Conservation (phyloP, 257 asterid genomes). For the Jacaranda copaia region DNA sequence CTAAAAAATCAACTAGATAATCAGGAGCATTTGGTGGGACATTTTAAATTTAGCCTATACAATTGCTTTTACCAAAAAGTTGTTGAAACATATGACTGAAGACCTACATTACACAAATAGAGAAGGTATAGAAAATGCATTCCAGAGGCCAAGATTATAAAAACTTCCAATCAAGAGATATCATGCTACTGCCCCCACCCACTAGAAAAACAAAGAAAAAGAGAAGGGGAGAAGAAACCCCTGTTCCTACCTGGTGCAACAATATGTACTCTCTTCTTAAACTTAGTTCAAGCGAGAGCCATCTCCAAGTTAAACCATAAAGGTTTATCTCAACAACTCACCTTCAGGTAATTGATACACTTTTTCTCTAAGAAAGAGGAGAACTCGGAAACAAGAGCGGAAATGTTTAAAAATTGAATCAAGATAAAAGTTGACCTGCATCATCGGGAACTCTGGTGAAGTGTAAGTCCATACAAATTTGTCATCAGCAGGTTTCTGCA, state of each 20-base stretch:
- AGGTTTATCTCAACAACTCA: not conserved
- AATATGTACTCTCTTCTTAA: not conserved
- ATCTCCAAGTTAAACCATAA: slow-evolving; percentile 15
- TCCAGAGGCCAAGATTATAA: not conserved
- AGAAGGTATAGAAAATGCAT: too few relatives aligned
- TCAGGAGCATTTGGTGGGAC: too few relatives aligned
- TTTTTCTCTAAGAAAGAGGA: not conserved
- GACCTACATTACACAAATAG: too few relatives aligned
- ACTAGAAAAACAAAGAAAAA: not conserved
- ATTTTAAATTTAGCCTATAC: too few relatives aligned
- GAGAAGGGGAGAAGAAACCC: not conserved
- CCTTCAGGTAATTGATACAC: not conserved
- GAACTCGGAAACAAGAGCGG: slow-evolving; percentile 1
- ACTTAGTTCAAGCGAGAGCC: not conserved
- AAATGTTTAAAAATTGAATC: not conserved
- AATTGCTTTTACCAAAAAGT: too few relatives aligned
- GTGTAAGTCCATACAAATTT: slow-evolving; percentile 80
- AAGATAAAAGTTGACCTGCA: slow-evolving; percentile 54
- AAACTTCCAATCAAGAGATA: too few relatives aligned
- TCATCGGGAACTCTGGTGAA: slow-evolving; percentile 73
- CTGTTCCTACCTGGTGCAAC: not conserved
- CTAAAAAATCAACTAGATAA: too few relatives aligned
- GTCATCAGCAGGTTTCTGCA: slow-evolving; percentile 66
- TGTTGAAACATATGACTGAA: too few relatives aligned
- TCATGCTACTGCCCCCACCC: not conserved